Base-by-base conservation (phyloP, 2,329 filamentous ascomycete genomes). In the Cladosporium sp. region DNA sequence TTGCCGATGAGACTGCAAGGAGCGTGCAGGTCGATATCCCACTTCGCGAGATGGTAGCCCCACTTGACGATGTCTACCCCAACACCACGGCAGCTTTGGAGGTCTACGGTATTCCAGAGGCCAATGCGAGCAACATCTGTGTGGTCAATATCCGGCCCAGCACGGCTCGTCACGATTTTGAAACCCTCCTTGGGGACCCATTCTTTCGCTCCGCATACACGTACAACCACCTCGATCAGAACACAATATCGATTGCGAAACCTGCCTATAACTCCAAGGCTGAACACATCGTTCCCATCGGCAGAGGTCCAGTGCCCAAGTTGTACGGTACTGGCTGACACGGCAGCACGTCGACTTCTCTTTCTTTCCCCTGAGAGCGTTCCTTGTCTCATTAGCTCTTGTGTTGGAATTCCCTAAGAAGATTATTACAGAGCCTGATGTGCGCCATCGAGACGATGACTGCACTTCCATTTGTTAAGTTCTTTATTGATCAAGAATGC, bases 201-300 rank as follows among this genome's bases (percentile, higher is more conserved):
- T 63, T 63, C 34, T 21, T 63, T 7, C n/a, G n/a, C 3, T 63
- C 60, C 4, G 60, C 34, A 3, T 63, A 63, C 21, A 30, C 34
- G n/a, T 41, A 41, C 24, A 38, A 41, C 49, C 54, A 63, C 11
- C 30, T 54, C 4, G 60, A 63, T 21, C 47, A 63, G 24, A 30
- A 63, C 15, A 63, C 49, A 24, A 63, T 55, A 24, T 63, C 60
- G 5, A 28, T 55, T 26, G 60, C 60, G 4, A 54, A n/a, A 26
- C 47, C 60, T 8, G 60, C 24, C 14, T 41, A 41, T 15, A 41
- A 30, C 8, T 14, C 21, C 10, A 41, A 41, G 21, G n/a, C 21
- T 11, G 32, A 51, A 24, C 32, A 32, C n/a, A 21, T 63, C 10
- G 34, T 63, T 21, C 44, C 60, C 49, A 30, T 63, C 6, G 60